Evolutionary conservation across 106 monocot species (phyloP), one percentile per base, ranked within the genome.

Genomic region (Apostasia shenzhenica): DNA sequence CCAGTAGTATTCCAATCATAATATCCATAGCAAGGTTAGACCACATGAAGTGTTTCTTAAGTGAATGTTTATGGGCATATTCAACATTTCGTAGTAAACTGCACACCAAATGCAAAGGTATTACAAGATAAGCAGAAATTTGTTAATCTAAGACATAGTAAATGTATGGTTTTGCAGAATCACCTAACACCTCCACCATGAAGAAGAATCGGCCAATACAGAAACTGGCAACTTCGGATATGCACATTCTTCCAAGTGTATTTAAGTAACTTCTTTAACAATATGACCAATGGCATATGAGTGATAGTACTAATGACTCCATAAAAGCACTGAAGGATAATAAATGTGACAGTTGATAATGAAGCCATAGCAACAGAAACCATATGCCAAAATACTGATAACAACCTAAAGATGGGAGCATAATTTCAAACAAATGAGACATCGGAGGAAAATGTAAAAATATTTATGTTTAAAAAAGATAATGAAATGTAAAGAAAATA

Each of bases 141-240:
- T 26, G 26, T 26, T 26, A 26, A 26, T 26, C 0, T 26, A 26
- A 26, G 6, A 14, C 52, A 61, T 51, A 73, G 6, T 1, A 8
- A 6, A 48, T 6, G 5, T 49, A 9, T 26, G 2, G 2, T 14
- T 1, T 65, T 65, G 6, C 41, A 38, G 12, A 53, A 61, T 78
- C 84, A 95, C 95, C 95, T 86, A 57, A 65, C 70, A 78, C 73
- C 69, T 56, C 48, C 63, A 38, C 67, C 84, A 45, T 79, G 76
- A 70, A 92, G 84, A 76, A 93, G 71, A 58, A 93, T 47, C 59
- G 99, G 83, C 99, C 99, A 99, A 73, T 99, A 90, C 10, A 93
- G 74, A 76, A 99, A 60, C 67, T 99, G 90, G 70, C 71, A 75
- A 67, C 81, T 78, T 13, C 93, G 82, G 41, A 93, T 75, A 41